Evolutionary conservation across 257 asterid genomes (phyloP), one percentile per base, ranked within the genome.

Genomic region (Salvia rosmarinus): DNA sequence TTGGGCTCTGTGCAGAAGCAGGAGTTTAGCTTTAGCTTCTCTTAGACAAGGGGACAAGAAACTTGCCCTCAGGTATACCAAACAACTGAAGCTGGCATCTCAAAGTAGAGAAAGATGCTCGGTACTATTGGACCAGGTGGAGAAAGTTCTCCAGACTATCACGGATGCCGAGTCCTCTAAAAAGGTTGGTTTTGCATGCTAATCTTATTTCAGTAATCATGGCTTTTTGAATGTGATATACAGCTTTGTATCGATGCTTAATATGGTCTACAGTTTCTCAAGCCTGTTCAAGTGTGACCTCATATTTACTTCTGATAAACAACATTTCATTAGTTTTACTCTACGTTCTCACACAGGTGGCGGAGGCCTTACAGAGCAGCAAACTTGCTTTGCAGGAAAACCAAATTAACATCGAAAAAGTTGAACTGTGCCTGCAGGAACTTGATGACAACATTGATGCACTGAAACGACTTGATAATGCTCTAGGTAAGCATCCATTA

Each of bases 161-260:
- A 70, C 84, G 32, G 96, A 90, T 81, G 85, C 89, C 3, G 98
- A 92, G 77, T 89, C 96, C 75, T 84, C 95, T 30, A 87, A 81
- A 79, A 80, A 87, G 98, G 98, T 90, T n/a, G 77, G 77, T 69
- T 75, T 32, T n/a, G 32, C 16, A 30, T 64, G 47, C 9, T 49
- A 32, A 62, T 19, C 56, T 56, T 58, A 35, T 52, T 61, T 73
- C 69, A 7, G 3, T 51, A 55, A 54, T 30, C 40, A 39, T 40
- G 23, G 57, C 42, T 59, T 54, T 32, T 11, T 14, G 17, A 52
- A 50, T 21, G 46, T 32, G 42, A 23, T 44, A 34, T 49, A 59
- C 49, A 70, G n/a, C n/a, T 25, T 68, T 39, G 34, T 43, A 10
- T 39, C 19, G 12, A 40, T 58, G n/a, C 61, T 71, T 50, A 54